phyloP scores from a whole-genome alignment of 768 basidiomycete genomes.

The Russula abietina region DNA sequence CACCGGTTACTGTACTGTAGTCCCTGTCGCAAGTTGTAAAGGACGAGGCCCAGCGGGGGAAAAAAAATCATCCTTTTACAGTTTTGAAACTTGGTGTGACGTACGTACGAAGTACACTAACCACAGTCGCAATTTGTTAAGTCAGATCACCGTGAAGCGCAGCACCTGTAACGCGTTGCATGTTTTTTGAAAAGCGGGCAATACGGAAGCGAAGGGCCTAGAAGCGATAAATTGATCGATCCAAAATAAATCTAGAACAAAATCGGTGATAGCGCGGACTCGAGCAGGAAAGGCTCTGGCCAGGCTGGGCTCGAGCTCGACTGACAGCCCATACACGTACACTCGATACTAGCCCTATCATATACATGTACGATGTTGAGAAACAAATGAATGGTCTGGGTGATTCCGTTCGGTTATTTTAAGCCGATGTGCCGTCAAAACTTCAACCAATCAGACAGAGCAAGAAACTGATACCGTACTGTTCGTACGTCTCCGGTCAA shows the following conservation, averaged over 20 bases:
- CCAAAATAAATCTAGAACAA: neutral
- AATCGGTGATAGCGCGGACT: neutral
- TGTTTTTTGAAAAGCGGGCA: no score
- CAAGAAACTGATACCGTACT: no score
- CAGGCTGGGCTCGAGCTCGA: neutral
- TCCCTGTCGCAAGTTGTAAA: neutral
- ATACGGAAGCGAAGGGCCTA: neutral
- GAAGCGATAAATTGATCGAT: neutral
- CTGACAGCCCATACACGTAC: no score
- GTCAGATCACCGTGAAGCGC: neutral
- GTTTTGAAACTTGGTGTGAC: neutral
- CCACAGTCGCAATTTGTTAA: neutral
- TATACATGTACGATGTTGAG: no score
- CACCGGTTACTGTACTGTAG: no score
- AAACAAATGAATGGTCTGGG: neutral
- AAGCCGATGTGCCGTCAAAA: neutral
- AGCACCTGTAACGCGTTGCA: neutral
- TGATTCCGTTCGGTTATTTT: neutral
- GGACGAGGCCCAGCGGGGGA: neutral
- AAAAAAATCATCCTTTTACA: neutral
- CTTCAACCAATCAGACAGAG: no score
- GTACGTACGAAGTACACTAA: neutral
- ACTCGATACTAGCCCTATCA: no score
- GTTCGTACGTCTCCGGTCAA: no score
- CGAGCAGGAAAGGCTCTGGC: neutral